Base-by-base conservation (phyloP, 2,329 filamentous ascomycete genomes). In the Fusarium buxicola region DNA sequence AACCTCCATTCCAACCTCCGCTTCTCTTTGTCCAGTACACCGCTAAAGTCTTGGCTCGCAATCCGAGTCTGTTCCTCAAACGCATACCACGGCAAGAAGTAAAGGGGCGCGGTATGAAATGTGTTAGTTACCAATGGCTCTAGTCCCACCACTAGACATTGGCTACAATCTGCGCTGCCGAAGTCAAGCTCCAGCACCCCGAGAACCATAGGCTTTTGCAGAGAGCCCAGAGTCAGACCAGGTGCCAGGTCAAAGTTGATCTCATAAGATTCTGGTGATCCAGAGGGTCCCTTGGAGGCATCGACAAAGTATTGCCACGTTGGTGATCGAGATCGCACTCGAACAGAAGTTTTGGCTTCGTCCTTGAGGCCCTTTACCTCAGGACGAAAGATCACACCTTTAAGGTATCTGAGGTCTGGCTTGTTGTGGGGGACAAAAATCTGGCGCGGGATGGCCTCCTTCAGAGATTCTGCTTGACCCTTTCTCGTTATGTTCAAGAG, bases 11-110 rank as follows among this genome's bases (percentile, higher is more conserved):
- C 51, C 8, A 64, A 27, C 39, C 38, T 59, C 32, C 66, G 59
- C 21, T 65, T 44, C 25, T 41, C 27, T 24, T 61, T 66, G 38
- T 69, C 56, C 11, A 69, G 15, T n/a, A 66, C 56, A 11, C 55
- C 55, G 16, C 55, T 51, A 16, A 71, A 65, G 15, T 62, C 52
- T 7, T 60, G 58, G 10, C 47, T 54, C 6, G 58, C 35, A 13
- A 71, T 53, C 15, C 50, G 51, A 11, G 32, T 25, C 15, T 69
- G 60, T 13, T 60, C 56, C 39, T 70, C 71, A 43, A 73, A 73
- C 3, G 70, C 68, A 18, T 66, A 73, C 71, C 71, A 73, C 11
- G 71, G 71, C 21, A 55, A 57, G 13, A 64, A 64, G 34, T 72
- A 73, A 45, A 72, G 49, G 16, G 70, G 60, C n/a, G 61, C 59